Percentiles rank a stretch among this genome's conserved stretches.
These are phyloP conservation scores for Populus tomentosa DNA, from an alignment of 441 rosid species.

Conservation along the genomic window DNA sequence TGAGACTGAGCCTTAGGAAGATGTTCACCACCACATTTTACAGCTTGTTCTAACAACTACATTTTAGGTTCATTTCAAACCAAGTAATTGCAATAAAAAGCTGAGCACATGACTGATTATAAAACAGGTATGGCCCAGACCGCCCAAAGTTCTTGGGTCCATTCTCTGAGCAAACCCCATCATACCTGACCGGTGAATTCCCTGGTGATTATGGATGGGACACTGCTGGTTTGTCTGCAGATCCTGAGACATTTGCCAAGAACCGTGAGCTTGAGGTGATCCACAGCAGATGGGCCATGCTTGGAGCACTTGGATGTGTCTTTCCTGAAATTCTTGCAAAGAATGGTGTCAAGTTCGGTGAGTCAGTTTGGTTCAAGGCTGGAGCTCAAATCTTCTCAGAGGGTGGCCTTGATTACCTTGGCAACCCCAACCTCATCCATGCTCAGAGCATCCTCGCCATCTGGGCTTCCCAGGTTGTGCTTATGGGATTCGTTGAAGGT, in stretches of 20 bases:
- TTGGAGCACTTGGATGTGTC: slow-evolving; percentile 82
- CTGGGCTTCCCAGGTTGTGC: slow-evolving; percentile 85
- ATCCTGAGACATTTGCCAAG: slow-evolving; percentile 87
- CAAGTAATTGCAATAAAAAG: neutral
- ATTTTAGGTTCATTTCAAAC: neutral
- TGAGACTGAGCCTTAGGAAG: neutral
- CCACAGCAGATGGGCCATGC: slow-evolving; percentile 95
- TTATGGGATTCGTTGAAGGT: slow-evolving; percentile 86
- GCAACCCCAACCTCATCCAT: slow-evolving; percentile 85
- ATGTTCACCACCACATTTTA: neutral
- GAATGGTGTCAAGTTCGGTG: slow-evolving; percentile 86
- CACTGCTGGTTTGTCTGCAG: slow-evolving; percentile 89
- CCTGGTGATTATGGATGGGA: slow-evolving; percentile 96
- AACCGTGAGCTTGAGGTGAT: slow-evolving; percentile 93
- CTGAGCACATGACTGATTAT: slow-evolving; percentile 4
- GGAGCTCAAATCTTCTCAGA: slow-evolving; percentile 86
- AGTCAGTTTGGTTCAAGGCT: slow-evolving; percentile 93
- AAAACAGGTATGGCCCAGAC: slow-evolving; percentile 81
- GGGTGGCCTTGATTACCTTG: slow-evolving; percentile 86
- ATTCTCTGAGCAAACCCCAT: slow-evolving; percentile 87
- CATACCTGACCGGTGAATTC: slow-evolving; percentile 85
- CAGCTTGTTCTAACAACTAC: neutral
- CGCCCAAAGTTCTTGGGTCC: slow-evolving; percentile 91
- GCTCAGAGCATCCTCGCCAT: slow-evolving; percentile 95
- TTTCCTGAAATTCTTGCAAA: slow-evolving; percentile 75